Evolutionary conservation across 106 monocot species (phyloP), one percentile per base, ranked within the genome.

Genomic region (Phalaenopsis equestris): DNA sequence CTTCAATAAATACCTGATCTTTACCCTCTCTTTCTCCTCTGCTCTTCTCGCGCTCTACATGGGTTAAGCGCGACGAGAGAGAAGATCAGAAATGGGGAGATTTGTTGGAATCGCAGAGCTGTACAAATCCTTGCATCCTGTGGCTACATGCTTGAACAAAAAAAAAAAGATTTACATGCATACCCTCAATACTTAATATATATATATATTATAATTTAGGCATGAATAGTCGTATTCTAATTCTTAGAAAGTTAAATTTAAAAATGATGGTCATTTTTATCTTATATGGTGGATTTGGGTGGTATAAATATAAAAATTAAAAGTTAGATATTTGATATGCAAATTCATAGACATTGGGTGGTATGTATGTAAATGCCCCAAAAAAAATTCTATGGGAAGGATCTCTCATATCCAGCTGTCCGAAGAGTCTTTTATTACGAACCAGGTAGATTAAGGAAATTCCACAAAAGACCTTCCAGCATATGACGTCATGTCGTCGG

Each of bases 11-110:
- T 15, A 8, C 46, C 36, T 47, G 61, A 64, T 36, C 77, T 72
- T 52, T 21, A 7, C 19, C 24, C 42, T 57, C 38, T 4, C 68
- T 52, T 64, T 21, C 2, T 42, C 42, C 42, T 57, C 73, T 36
- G 77, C n/a, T 24, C 41, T 37, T n/a, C 38, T 70, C 38, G 70
- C 75, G 11, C 55, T 74, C 74, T 74, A n/a, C 74, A 74, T 74
- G 6, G 18, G 42, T 45, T 42, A 12, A 70, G 10, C 42, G 42
- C 73, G 42, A 73, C 73, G 16, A 73, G 11, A 16, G 6, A 42
- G 18, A 19, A 73, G 73, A 73, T 16, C 16, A 19, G 41, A 73
- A 30, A 41, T 73, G 17, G 73, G 19, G 4, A 73, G 73, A 42
- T 42, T 42, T 42, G 17, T 73, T 42, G 73, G 73, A 38, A 39